Evolutionary conservation across 2,329 filamentous ascomycete genomes (phyloP), one percentile per base, ranked within the genome.

Genomic region (Trichoderma sp.): DNA sequence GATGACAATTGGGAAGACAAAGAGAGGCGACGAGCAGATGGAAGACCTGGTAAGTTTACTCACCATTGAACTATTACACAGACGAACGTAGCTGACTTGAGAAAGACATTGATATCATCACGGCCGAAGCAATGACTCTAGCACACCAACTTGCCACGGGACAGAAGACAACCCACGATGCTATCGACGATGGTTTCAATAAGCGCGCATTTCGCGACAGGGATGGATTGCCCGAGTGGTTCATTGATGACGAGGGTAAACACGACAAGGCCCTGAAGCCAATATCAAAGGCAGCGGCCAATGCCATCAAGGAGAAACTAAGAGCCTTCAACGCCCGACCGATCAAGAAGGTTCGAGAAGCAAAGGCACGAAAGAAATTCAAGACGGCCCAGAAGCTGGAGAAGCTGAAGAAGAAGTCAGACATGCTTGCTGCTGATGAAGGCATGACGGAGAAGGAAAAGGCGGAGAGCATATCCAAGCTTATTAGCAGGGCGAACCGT

Each of bases 291-390:
- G 94, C 94, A 39, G 97, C 93, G 0, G 95, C 95, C 0, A 87
- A 89, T 15, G 96, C 96, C 2, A 98, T 99, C 85, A 95, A 96
- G 82, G 95, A 98, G 79, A 99, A 99, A 84, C 81, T 93, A 79
- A 92, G 95, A 36, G 95, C 96, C 0, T 89, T 97, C 77, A 98
- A 99, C 80, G 96, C 95, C 8, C 90, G 96, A 36, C 96, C 96
- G 1, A 98, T 98, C 89, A 99, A 99, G 88, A 99, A 99, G 86
- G 96, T 99, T 36, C 92, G 93, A 76, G 96, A 99, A 83, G 96
- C 96, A 28, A 95, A 97, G 83, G 95, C 95, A 43, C 89, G 96
- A 73, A 99, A 99, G 90, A 98, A 98, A 85, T 92, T 97, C 83
- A 97, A 97, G 88, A 91, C 95, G 9, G 95, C 94, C 0, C 93